Conservation (phyloP, 1,139 yeast genomes). For the Suhomyces anneliseae region DNA sequence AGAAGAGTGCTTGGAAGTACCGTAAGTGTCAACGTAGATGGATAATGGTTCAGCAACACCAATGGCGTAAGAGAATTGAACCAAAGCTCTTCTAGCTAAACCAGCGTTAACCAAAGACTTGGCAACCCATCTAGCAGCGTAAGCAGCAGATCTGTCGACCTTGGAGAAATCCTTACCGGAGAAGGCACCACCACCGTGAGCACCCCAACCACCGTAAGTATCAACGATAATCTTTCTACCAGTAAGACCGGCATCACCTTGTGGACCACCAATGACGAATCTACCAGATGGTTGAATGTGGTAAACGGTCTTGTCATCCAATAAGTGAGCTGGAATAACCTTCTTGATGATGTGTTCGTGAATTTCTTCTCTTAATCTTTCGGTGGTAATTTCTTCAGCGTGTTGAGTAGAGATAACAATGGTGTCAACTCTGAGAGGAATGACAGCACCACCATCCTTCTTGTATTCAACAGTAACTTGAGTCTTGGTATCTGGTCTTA, state of each 20-base stretch:
- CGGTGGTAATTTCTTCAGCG: slow-evolving; percentile 93
- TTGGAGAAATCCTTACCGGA: slow-evolving; percentile 99
- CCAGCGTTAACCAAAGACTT: slow-evolving; percentile 94
- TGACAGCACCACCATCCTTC: slow-evolving; percentile 91
- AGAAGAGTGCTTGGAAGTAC: slow-evolving; percentile 88
- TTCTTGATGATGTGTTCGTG: slow-evolving; percentile 79
- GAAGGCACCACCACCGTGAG: slow-evolving; percentile 99
- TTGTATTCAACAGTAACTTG: slow-evolving; percentile 97
- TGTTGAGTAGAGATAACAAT: slow-evolving; percentile 97
- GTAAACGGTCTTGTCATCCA: slow-evolving; percentile 93
- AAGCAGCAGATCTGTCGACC: slow-evolving; percentile 99
- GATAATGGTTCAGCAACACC: slow-evolving; percentile 99
- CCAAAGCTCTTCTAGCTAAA: slow-evolving; percentile 95
- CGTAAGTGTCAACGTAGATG: slow-evolving; percentile 95
- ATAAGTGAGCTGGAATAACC: slow-evolving; percentile 86
- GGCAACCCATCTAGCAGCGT: slow-evolving; percentile 99
- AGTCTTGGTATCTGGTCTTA: slow-evolving; percentile 99
- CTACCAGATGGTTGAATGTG: slow-evolving; percentile 99
- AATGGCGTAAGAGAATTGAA: slow-evolving; percentile 98
- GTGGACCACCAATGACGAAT: slow-evolving; percentile 99
- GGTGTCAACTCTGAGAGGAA: slow-evolving; percentile 96
- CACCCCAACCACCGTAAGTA: slow-evolving; percentile 99
- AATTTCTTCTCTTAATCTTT: slow-evolving; percentile 79
- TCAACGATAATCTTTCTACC: slow-evolving; percentile 99
- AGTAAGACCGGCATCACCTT: slow-evolving; percentile 99